phyloP scores from a whole-genome alignment of 176 grass and related monocot species.

The Chrysopogon serrulatus region DNA sequence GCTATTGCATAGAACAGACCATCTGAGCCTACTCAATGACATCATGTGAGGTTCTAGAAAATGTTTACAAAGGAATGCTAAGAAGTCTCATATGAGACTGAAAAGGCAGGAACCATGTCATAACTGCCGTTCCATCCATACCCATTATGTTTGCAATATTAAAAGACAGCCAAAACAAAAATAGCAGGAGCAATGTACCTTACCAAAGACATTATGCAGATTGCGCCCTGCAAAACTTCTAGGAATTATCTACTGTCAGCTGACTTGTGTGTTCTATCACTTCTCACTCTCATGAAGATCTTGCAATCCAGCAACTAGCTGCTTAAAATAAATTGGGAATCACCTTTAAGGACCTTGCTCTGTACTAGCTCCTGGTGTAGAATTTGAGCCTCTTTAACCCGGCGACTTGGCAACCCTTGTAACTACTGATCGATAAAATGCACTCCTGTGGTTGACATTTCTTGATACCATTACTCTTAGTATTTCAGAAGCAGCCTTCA shows the following conservation, averaged over 20 bases:
- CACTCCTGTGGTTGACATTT: constrained; percentile 26
- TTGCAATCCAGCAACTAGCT: constrained; percentile 5
- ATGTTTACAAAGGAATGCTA: constrained; percentile 1
- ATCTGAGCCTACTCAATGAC: no score
- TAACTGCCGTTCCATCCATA: background rate
- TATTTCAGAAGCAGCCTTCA: constrained; percentile 54
- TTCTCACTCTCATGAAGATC: background rate
- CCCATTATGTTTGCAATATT: background rate
- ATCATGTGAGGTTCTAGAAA: background rate
- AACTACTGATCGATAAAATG: constrained; percentile 48
- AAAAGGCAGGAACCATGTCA: background rate
- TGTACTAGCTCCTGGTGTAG: constrained; percentile 41
- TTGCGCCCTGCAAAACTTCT: background rate
- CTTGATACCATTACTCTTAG: constrained; percentile 44
- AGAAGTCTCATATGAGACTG: background rate
- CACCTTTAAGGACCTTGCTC: constrained; percentile 46
- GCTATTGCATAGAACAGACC: background rate
- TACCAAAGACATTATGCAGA: background rate
- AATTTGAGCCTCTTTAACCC: constrained; percentile 39
- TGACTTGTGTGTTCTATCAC: background rate
- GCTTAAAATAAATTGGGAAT: constrained; percentile 19
- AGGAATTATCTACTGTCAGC: constrained; percentile 5
- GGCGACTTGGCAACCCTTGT: constrained; percentile 49
- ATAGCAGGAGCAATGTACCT: background rate
- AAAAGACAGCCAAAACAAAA: constrained; percentile 5